Evolutionary conservation across 768 basidiomycete genomes (phyloP), one percentile per base, ranked within the genome.

Genomic region (Lactifluus piperatus): DNA sequence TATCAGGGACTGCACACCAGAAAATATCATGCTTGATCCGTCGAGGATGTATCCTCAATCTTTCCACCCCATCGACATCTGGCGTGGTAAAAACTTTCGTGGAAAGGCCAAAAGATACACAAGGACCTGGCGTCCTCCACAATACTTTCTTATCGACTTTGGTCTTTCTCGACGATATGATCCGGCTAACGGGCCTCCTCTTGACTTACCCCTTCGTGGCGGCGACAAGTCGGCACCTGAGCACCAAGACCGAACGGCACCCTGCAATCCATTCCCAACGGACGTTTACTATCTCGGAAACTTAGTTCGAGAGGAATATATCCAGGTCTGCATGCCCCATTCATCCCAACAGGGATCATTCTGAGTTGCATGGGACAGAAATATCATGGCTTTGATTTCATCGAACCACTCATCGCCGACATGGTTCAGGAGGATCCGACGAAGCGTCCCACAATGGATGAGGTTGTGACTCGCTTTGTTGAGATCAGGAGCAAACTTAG

Each of bases 371-470:
- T 50, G 8, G n/a, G 6, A 14, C 8, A 58, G 57, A 44, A 39
- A 30, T 39, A 5, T 16, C 6, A 58, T 14, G 57, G 51, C 0
- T 53, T 58, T 8, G 54, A 50, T 18, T 60, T 60, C 48, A 37
- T 60, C 16, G 46, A 41, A n/a, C 22, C 34, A 53, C 52, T 66
- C n/a, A 60, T 66, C 24, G 49, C 47, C 0, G 71, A 74, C 22
- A 76, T 77, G 75, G 64, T 70, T 4, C 69, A 75, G 55, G 61
- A 66, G 0, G 69, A 75, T 51, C 71, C 73, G 0, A 39, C 56
- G 3, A 67, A 69, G 45, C 70, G 75, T 6, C 75, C 74, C 0
- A 71, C 66, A 3, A 54, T 54, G 51, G 24, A 53, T 6, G 51
- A 53, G 24, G 52, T 58, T 1, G 37, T 50, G 9, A 10, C 39